Evolutionary conservation across 1,284 basidiomycete species (phyloP).

Genomic region (Laetiporus sulphureus): DNA sequence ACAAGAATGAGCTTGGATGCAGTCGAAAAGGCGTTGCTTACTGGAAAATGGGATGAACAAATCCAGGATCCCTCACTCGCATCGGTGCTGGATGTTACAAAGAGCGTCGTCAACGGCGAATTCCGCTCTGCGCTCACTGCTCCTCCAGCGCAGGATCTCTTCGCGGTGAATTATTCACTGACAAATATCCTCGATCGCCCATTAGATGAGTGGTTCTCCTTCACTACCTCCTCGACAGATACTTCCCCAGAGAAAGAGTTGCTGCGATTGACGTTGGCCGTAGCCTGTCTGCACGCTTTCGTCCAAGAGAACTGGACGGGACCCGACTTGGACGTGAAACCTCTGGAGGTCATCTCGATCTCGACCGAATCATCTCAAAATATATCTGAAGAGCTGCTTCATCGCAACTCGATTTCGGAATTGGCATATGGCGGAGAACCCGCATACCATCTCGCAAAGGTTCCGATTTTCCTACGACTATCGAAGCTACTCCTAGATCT

Average conservation of each 20-base stretch:
- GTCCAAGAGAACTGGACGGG: slow-evolving; percentile 97
- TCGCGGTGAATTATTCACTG: slow-evolving; percentile 26
- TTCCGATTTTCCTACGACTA: slow-evolving; percentile 70
- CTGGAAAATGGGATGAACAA: slow-evolving; percentile 46
- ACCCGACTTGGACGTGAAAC: slow-evolving; percentile 69
- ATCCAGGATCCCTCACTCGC: slow-evolving; percentile 28
- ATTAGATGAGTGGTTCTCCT: slow-evolving; percentile 30
- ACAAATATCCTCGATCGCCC: slow-evolving; percentile 26
- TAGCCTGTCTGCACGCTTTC: slow-evolving; percentile 85
- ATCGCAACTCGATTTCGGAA: slow-evolving; percentile 65
- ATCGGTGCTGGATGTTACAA: slow-evolving; percentile 21
- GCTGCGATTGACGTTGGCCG: slow-evolving; percentile 59
- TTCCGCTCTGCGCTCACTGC: slow-evolving; percentile 46
- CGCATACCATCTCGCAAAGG: slow-evolving; percentile 84
- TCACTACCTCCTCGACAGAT: slow-evolving; percentile 17
- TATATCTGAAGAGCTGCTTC: slow-evolving; percentile 47
- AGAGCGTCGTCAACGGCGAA: slow-evolving; percentile 30
- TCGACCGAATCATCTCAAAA: slow-evolving; percentile 23
- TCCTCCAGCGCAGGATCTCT: slow-evolving; percentile 37
- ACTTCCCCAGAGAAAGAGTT: slow-evolving; percentile 36
- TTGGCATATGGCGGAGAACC: slow-evolving; percentile 90
- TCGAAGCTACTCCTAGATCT: slow-evolving; percentile 66
- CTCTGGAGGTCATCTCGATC: slow-evolving; percentile 43
- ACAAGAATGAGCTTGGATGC: slow-evolving; percentile 18
- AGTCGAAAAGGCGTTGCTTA: slow-evolving; percentile 45